phyloP scores from a whole-genome alignment of 1,139 yeast genomes.

The Hyphopichia pseudoburtonii region DNA sequence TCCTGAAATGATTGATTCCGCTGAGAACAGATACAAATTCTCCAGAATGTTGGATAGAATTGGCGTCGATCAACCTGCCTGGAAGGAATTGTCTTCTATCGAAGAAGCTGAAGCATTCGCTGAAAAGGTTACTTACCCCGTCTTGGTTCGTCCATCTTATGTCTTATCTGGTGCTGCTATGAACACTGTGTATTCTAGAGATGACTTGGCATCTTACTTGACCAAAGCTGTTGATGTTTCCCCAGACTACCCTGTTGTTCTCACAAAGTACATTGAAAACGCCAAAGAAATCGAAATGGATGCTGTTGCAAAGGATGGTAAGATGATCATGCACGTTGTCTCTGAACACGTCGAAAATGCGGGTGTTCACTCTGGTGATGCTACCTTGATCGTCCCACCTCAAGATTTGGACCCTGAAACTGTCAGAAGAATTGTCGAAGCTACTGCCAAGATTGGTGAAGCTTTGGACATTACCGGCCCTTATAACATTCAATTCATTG shows the following conservation, averaged over 20 bases:
- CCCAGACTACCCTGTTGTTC: slow-evolving; percentile 96
- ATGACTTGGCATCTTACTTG: slow-evolving; percentile 84
- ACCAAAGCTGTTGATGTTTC: slow-evolving; percentile 96
- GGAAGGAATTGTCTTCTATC: slow-evolving; percentile 95
- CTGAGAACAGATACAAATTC: slow-evolving; percentile 97
- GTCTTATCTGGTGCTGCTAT: slow-evolving; percentile 98
- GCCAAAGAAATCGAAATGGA: slow-evolving; percentile 98
- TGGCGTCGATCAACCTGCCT: slow-evolving; percentile 98
- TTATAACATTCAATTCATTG: slow-evolving; percentile 94
- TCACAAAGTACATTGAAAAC: slow-evolving; percentile 91
- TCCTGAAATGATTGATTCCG: slow-evolving; percentile 97
- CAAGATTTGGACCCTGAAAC: slow-evolving; percentile 62
- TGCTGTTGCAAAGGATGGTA: slow-evolving; percentile 89
- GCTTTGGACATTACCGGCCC: slow-evolving; percentile 99
- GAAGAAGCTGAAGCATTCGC: slow-evolving; percentile 95
- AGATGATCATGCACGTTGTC: slow-evolving; percentile 89
- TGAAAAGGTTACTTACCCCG: slow-evolving; percentile 89
- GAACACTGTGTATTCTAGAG: slow-evolving; percentile 92
- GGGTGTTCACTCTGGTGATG: slow-evolving; percentile 99
- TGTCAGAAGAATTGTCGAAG: slow-evolving; percentile 65
- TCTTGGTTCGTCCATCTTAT: slow-evolving; percentile 95
- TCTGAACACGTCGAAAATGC: slow-evolving; percentile 99
- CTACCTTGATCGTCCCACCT: slow-evolving; percentile 92
- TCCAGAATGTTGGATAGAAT: slow-evolving; percentile 96
- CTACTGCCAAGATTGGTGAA: slow-evolving; percentile 88